Conservation (phyloP, 257 asterid species). For the Solanum chmielewskii region DNA sequence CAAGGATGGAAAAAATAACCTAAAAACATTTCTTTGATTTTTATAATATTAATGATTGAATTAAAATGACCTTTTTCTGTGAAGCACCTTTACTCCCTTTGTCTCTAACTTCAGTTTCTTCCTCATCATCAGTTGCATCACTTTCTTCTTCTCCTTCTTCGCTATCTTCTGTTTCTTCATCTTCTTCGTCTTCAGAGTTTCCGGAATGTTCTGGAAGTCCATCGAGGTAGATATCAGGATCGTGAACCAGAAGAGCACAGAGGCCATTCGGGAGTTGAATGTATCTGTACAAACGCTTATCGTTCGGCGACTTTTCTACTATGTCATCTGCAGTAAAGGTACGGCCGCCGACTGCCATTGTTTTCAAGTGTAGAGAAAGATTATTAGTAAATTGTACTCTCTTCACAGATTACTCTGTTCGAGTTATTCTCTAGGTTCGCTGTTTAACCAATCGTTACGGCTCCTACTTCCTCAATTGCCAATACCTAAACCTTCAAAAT, state of each 20-base stretch:
- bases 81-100: constrained; percentile 28
- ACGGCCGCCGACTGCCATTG: constrained; percentile 46
- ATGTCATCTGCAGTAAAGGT: constrained; percentile 64
- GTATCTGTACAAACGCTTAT: constrained; percentile 75
- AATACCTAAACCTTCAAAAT: not conserved
- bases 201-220: constrained; percentile 9
- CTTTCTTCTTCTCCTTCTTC: constrained; percentile 26
- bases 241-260: constrained; percentile 83
- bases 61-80: constrained; percentile 58
- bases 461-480: not conserved
- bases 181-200: not conserved
- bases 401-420: not conserved
- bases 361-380: not conserved
- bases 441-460: not conserved
- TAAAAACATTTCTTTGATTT: not conserved
- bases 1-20: not conserved
- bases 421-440: not conserved
- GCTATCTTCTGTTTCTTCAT: constrained; percentile 15
- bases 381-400: not conserved
- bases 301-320: constrained; percentile 73
- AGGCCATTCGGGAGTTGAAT: constrained; percentile 78
- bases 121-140: constrained; percentile 27
- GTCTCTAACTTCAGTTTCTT: constrained; percentile 17
- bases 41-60: not conserved
- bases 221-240: constrained; percentile 72